Percentiles rank a stretch among this genome's conserved stretches.
Conservation (phyloP, 306 rosid species). For the Sophora flavescens region DNA sequence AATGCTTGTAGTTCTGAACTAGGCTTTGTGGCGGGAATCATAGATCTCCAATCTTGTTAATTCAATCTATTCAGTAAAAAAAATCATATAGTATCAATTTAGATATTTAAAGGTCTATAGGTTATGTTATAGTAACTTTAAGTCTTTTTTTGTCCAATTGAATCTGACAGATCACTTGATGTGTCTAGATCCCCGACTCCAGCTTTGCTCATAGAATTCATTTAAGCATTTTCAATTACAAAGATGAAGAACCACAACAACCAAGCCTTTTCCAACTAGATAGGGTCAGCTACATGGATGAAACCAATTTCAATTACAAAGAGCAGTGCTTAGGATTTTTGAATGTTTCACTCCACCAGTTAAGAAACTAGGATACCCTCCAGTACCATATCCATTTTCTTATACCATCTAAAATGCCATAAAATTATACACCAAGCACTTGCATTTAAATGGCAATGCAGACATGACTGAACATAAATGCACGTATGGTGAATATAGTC, state of each 20-base stretch:
- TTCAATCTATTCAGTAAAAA: background rate
- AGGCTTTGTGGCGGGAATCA: slow-evolving; percentile 18
- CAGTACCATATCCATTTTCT: background rate
- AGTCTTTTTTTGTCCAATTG: background rate
- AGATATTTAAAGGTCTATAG: background rate
- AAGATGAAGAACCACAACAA: too few species aligned
- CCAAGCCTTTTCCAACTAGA: too few species aligned
- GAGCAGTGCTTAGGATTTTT: background rate
- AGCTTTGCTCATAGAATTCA: background rate
- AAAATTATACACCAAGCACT: slow-evolving; percentile 17
- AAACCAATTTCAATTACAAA: too few species aligned
- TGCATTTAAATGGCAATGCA: background rate
- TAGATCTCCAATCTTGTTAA: background rate
- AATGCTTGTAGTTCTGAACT: slow-evolving; percentile 30
- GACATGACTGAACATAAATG: slow-evolving; percentile 16
- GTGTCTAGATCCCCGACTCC: background rate
- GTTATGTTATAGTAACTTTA: background rate
- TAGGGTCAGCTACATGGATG: too few species aligned
- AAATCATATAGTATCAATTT: slow-evolving; percentile 2
- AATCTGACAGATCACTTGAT: background rate
- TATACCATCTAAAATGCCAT: slow-evolving; percentile 1
- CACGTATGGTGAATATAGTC: background rate
- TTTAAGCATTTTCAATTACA: slow-evolving; percentile 25
- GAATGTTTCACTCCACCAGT: background rate
- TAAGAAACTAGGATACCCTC: slow-evolving; percentile 1